A percentile compares a stretch with the other conserved stretches of the same genome.
phyloP scores from a whole-genome alignment of 164 flowering plant species.

The Santalum album region DNA sequence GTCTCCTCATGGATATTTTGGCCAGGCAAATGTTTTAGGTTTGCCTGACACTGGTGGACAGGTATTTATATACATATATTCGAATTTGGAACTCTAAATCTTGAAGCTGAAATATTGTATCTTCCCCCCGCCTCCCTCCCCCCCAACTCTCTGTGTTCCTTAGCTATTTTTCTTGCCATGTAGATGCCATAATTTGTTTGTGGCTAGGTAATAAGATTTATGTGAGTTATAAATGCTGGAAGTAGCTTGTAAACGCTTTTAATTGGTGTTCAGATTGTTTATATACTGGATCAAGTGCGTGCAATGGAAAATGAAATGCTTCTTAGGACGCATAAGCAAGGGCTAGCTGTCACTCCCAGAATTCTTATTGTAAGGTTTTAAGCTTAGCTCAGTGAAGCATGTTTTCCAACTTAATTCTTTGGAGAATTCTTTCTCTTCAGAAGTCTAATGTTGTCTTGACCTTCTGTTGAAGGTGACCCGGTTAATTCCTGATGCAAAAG shows the following conservation, averaged over 20 bases:
- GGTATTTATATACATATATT: constrained; percentile 27
- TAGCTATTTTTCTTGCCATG: background rate
- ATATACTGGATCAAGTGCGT: constrained; percentile 96
- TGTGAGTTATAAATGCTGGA: too few relatives aligned
- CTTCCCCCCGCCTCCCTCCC: too few relatives aligned
- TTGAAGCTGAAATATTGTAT: background rate
- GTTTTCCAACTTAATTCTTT: background rate
- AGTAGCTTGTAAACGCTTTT: too few relatives aligned
- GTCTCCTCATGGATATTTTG: constrained; percentile 95
- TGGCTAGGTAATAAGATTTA: too few relatives aligned
- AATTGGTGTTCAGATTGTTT: constrained; percentile 53
- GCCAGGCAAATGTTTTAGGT: constrained; percentile 95
- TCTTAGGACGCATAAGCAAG: constrained; percentile 63
- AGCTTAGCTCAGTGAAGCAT: background rate
- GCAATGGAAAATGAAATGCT: constrained; percentile 93
- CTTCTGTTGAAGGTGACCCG: constrained; percentile 64
- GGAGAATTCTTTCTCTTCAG: background rate
- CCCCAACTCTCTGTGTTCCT: background rate
- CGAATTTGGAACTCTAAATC: background rate
- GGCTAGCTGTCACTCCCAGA: constrained; percentile 65
- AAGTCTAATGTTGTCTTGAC: background rate
- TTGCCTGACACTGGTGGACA: constrained; percentile 99
- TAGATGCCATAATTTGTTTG: too few relatives aligned
- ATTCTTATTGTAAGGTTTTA: constrained; percentile 67
- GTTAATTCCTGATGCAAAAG: constrained; percentile 88